These are phyloP conservation scores for Candida schatavii DNA, from an alignment of 805 yeast genomes.

Conservation along the genomic window DNA sequence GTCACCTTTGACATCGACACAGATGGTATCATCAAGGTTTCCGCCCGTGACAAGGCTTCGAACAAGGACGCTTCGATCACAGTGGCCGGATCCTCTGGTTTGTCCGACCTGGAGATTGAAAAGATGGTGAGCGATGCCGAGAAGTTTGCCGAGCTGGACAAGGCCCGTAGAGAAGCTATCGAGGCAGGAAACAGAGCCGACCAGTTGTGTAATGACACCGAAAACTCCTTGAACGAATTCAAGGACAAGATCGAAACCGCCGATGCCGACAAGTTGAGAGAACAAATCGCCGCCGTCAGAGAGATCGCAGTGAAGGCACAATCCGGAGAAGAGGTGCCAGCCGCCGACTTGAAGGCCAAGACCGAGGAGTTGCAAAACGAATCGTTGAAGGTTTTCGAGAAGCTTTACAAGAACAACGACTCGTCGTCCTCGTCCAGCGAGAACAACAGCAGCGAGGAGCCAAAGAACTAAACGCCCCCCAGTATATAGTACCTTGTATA, in stretches of 20 bases:
- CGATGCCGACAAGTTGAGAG: slow-evolving; percentile 46
- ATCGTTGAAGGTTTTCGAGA: slow-evolving; percentile 74
- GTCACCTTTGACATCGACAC: slow-evolving; percentile 96
- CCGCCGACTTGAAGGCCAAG: slow-evolving; percentile 64
- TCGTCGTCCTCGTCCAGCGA: slow-evolving; percentile 15
- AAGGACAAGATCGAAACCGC: slow-evolving; percentile 46
- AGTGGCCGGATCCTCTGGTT: slow-evolving; percentile 93
- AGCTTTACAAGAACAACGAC: slow-evolving; percentile 42
- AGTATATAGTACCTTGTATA: slow-evolving; percentile 3
- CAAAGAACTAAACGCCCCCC: slow-evolving; percentile 21
- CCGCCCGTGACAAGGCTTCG: slow-evolving; percentile 90
- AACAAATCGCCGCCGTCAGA: slow-evolving; percentile 57
- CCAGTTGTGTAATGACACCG: slow-evolving; percentile 59
- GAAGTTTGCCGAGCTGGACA: slow-evolving; percentile 82
- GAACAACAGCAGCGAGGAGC: slow-evolving; percentile 14
- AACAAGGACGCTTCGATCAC: slow-evolving; percentile 94
- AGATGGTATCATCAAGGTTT: slow-evolving; percentile 94
- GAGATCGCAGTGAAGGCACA: slow-evolving; percentile 65
- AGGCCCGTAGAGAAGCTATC: slow-evolving; percentile 79
- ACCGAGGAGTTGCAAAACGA: slow-evolving; percentile 74
- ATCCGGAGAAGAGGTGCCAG: slow-evolving; percentile 59
- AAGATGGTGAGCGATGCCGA: slow-evolving; percentile 90
- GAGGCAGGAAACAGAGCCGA: slow-evolving; percentile 85
- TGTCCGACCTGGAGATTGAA: slow-evolving; percentile 86
- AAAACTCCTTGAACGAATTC: slow-evolving; percentile 46